phyloP scores from a whole-genome alignment of 2,329 filamentous ascomycete species.

The Colletotrichum tanaceti region DNA sequence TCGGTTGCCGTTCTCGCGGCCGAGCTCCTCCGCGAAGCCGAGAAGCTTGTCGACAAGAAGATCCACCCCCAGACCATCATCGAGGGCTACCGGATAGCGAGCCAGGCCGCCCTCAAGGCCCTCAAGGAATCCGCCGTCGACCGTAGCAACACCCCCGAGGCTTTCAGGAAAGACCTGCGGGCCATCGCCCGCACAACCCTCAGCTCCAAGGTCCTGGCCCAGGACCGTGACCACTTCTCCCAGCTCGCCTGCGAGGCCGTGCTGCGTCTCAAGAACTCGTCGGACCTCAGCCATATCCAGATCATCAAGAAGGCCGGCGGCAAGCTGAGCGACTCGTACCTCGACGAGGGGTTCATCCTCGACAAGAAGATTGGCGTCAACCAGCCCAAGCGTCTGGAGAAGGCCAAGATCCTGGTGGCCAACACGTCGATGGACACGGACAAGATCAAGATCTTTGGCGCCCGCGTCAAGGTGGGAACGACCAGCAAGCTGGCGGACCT shows the following conservation, averaged over 20 bases:
- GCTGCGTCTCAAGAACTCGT: conserved; percentile 86
- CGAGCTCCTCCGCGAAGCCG: conserved; percentile 93
- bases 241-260: conserved; percentile 92
- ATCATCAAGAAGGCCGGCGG: conserved; percentile 99
- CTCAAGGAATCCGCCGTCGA: conserved; percentile 88
- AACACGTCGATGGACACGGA: conserved; percentile 99
- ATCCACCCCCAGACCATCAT: conserved; percentile 99
- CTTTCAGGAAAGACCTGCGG: conserved; percentile 89
- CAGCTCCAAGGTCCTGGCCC: conserved; percentile 95
- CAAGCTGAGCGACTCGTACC: conserved; percentile 96
- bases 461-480: conserved; percentile 93
- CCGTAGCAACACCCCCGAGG: conserved; percentile 83
- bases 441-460: conserved; percentile 99
- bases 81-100: conserved; percentile 98
- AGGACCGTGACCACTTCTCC: conserved; percentile 93
- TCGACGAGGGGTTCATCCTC: conserved; percentile 97
- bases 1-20: conserved; percentile 97
- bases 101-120: conserved; percentile 84
- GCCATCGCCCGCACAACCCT: conserved; percentile 94
- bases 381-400: conserved; percentile 96
- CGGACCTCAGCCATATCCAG: conserved; percentile 96
- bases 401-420: conserved; percentile 96
- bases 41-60: conserved; percentile 97
- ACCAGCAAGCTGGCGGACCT: conserved; percentile 98
- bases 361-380: conserved; percentile 99